Conservation (phyloP, 2,329 filamentous ascomycete species). For the Diaporthe capsici region DNA sequence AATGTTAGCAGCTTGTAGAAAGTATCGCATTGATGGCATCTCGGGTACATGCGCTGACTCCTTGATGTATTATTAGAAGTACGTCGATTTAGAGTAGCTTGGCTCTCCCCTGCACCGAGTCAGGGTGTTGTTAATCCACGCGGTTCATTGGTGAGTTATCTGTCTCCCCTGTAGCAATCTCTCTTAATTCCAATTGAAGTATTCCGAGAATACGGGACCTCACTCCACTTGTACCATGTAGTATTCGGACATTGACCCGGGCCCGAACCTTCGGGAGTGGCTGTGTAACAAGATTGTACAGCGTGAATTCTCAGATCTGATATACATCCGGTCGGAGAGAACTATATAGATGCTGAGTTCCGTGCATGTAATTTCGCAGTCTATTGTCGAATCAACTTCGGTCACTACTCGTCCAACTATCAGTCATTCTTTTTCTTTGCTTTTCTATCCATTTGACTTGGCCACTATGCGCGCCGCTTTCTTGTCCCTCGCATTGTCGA, state of each 20-base stretch:
- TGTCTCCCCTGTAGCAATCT: not conserved
- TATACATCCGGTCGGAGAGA: not conserved
- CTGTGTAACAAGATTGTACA: not conserved
- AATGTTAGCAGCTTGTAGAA: not conserved
- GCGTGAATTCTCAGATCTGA: not conserved
- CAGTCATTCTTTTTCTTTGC: not conserved
- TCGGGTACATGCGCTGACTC: not conserved
- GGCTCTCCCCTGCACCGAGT: not conserved
- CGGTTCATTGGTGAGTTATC: conserved; percentile 17
- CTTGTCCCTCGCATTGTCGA: not conserved
- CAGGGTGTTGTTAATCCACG: not conserved
- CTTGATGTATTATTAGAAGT: conserved; percentile 24
- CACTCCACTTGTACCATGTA: not conserved
- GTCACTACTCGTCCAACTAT: not conserved
- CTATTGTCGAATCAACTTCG: accelerated
- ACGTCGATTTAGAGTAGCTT: conserved; percentile 9
- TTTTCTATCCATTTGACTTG: not conserved
- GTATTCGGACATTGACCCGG: not conserved
- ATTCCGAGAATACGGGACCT: not conserved
- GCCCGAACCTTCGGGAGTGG: not conserved
- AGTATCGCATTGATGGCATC: no score
- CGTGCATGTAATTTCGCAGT: not conserved
- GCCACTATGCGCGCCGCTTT: not conserved
- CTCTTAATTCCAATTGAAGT: not conserved
- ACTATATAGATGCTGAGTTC: not conserved